Percentiles rank a stretch among this genome's conserved stretches.
Evolutionary conservation across 2,329 filamentous ascomycete genomes (phyloP).

Genomic region (Zarea fungicola): DNA sequence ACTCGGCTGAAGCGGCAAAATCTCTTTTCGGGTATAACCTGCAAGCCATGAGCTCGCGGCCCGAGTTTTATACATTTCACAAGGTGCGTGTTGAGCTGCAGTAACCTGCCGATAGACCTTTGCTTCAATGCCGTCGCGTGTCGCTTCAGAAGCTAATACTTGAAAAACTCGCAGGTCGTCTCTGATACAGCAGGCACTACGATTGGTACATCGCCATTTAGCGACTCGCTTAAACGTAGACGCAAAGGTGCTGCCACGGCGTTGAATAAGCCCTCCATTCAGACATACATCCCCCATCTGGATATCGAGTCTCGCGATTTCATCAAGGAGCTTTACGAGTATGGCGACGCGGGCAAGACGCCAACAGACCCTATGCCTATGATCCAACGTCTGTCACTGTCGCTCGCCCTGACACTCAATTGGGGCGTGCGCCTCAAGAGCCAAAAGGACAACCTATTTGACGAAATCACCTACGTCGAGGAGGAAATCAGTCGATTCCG

Average conservation of each 20-base stretch:
- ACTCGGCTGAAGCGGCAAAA: conserved; percentile 46
- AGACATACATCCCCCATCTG: conserved; percentile 56
- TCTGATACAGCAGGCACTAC: conserved; percentile 63
- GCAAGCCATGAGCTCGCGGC: conserved; percentile 49
- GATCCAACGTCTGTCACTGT: conserved; percentile 59
- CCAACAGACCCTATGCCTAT: conserved; percentile 62
- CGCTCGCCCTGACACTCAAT: conserved; percentile 59
- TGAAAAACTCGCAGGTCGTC: conserved; percentile 44
- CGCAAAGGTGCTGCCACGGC: conserved; percentile 62
- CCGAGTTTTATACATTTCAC: conserved; percentile 56
- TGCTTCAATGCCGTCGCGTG: no score
- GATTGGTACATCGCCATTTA: conserved; percentile 63
- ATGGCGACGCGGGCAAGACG: conserved; percentile 48
- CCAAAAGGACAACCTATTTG: conserved; percentile 55
- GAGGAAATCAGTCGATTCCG: conserved; percentile 55
- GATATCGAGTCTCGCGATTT: conserved; percentile 60
- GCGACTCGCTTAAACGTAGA: conserved; percentile 57
- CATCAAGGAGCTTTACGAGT: conserved; percentile 52
- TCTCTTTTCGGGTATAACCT: conserved; percentile 47
- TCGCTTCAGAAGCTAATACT: no score
- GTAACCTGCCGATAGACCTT: no score
- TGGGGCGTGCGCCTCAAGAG: conserved; percentile 58
- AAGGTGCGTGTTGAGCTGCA: conserved; percentile 34
- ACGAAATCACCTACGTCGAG: conserved; percentile 59
- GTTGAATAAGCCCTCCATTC: conserved; percentile 59